Evolutionary conservation across 306 rosid species (phyloP).

Genomic region (Hippophae rhamnoides): DNA sequence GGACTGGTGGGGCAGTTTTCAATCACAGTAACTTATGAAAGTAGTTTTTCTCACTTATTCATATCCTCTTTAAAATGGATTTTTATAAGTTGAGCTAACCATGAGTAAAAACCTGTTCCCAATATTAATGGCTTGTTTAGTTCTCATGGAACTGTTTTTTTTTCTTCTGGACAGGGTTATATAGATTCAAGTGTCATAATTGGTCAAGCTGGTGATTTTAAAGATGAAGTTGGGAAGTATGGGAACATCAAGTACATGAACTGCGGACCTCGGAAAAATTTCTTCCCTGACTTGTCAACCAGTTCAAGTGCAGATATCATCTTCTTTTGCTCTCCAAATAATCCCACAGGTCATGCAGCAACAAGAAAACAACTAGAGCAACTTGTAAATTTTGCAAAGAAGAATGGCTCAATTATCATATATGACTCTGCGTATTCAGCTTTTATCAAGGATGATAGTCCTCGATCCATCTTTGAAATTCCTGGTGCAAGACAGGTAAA

Average conservation of each 20-base stretch:
- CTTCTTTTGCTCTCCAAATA: slow-evolving; percentile 61
- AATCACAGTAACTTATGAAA: no score
- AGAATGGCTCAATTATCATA: slow-evolving; percentile 48
- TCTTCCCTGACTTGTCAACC: slow-evolving; percentile 38
- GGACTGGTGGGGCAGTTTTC: no score
- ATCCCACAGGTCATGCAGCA: slow-evolving; percentile 56
- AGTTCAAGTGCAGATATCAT: slow-evolving; percentile 41
- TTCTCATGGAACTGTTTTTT: slow-evolving; percentile 1
- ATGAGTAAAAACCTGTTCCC: no score
- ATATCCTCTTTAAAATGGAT: no score
- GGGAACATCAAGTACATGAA: slow-evolving; percentile 46
- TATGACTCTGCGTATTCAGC: slow-evolving; percentile 48
- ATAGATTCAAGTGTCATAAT: slow-evolving; percentile 44
- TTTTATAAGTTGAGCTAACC: no score
- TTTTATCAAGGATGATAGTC: slow-evolving; percentile 49
- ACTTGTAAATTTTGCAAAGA: slow-evolving; percentile 49
- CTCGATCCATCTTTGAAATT: slow-evolving; percentile 54
- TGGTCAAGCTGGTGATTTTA: slow-evolving; percentile 35
- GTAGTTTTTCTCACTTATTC: no score
- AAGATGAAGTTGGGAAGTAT: slow-evolving; percentile 30
- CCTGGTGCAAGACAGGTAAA: slow-evolving; percentile 61
- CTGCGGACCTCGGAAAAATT: slow-evolving; percentile 31
- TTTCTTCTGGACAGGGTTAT: slow-evolving; percentile 30
- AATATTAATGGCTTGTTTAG: no score
- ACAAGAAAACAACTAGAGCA: slow-evolving; percentile 29